Conservation (phyloP, 768 basidiomycete genomes). For the Tricholoma terreum region DNA sequence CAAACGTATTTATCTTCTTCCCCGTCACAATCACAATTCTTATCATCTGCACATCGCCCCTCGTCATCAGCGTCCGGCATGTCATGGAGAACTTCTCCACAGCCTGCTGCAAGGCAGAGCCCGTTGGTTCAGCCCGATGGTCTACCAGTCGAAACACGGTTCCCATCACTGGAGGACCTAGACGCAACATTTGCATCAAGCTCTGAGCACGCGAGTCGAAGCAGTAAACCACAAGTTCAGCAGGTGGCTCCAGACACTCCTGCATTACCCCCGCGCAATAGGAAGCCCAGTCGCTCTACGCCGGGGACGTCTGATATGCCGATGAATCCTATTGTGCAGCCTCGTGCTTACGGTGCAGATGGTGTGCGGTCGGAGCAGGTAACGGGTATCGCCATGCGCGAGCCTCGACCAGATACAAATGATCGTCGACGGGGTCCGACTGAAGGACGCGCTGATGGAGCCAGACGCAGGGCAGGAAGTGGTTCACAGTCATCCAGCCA, state of each 20-base stretch:
- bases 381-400: slow-evolving; percentile 52
- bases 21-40: slow-evolving; percentile 26
- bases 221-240: slow-evolving; percentile 1
- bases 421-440: slow-evolving; percentile 1
- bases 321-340: slow-evolving; percentile 19
- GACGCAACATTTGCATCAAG: slow-evolving; percentile 48
- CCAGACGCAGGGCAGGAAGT: background rate
- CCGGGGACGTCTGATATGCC: slow-evolving; percentile 7
- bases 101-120: slow-evolving; percentile 27
- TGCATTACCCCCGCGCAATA: slow-evolving; percentile 9
- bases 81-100: slow-evolving; percentile 28
- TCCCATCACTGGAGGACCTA: slow-evolving; percentile 85
- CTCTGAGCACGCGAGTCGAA: slow-evolving; percentile 14
- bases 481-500: slow-evolving; percentile 1
- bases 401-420: slow-evolving; percentile 17
- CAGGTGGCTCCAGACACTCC: slow-evolving; percentile 12
- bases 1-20: slow-evolving; percentile 24
- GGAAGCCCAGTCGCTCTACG: background rate
- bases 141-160: slow-evolving; percentile 64
- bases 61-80: slow-evolving; percentile 24
- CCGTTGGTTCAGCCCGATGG: slow-evolving; percentile 37
- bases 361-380: slow-evolving; percentile 56
- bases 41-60: slow-evolving; percentile 28
- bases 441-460: background rate
- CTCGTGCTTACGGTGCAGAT: slow-evolving; percentile 26